Evolutionary conservation across 2,329 filamentous ascomycete genomes (phyloP), one percentile per base, ranked within the genome.

Genomic region (Aspergillus viridinutans): DNA sequence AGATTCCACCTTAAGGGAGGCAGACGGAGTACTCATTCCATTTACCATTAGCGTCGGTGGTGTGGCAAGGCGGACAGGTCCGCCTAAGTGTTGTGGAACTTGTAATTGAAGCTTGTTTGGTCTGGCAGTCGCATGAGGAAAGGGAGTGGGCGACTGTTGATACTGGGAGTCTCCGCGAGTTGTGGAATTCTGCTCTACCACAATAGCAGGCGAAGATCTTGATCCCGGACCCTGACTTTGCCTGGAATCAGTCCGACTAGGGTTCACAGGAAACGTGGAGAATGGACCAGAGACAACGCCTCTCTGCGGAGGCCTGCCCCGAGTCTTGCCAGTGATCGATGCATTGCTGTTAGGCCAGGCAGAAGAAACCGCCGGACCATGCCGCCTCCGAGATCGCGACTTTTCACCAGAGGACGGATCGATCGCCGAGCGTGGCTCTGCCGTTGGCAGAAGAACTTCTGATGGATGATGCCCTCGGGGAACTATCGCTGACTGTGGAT

Each of bases 311-410:
- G 92, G 92, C 58, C 92, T 81, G 6, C 92, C 92, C 62, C 92
- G 81, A 14, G 89, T 81, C 71, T 92, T 95, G 1, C 88, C 87
- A 4, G 81, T 84, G 1, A 83, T 77, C 12, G 85, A 80, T 42
- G 81, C 79, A 17, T 83, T 83, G 57, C 82, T 84, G 61, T 85
- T 85, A 55, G 88, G 85, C 92, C 92, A 97, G 0, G 92, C 92
- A 9, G 92, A 96, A 0, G 92, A 96, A 0, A 96, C 90, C 6
- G 90, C 91, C 0, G 91, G 89, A 0, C 92, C 92, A 70, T 95
- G 89, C 3, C 90, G 84, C 55, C 87, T 80, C 54, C 69, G 70
- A 17, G 68, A 60, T 12, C 71, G 70, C 17, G 73, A 60, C 81
- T 86, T 53, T 9, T 75, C 72, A 3, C 67, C 62, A 3, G 70